Evolutionary conservation across 306 rosid genomes (phyloP).

Genomic region (Cucurbita argyrosperma): DNA sequence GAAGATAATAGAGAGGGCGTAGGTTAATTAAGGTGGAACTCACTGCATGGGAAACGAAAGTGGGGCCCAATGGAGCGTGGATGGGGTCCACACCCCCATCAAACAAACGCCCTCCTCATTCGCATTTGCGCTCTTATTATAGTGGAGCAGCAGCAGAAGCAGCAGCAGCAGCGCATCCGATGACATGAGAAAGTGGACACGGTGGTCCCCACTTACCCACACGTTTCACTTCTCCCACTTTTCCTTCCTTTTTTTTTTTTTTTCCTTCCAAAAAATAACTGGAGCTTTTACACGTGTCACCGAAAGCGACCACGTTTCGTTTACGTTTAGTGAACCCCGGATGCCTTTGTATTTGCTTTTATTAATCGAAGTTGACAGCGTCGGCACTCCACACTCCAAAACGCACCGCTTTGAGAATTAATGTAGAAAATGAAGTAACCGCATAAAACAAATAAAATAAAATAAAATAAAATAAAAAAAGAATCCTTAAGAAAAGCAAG

Average conservation of each 20-base stretch:
- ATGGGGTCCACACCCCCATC: background rate
- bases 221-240: background rate
- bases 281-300: constrained; percentile 24
- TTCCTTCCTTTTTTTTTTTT: background rate
- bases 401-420: background rate
- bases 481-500: background rate
- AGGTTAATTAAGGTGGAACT: background rate
- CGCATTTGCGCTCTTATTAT: background rate
- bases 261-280: background rate
- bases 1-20: background rate
- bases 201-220: background rate
- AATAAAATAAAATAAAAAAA: background rate
- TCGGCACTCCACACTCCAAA: background rate
- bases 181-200: background rate
- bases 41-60: background rate
- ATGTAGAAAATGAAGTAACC: background rate
- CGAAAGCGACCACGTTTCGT: constrained; percentile 16
- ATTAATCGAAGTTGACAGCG: constrained; percentile 18
- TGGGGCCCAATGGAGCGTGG: background rate
- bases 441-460: background rate
- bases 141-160: background rate
- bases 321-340: background rate
- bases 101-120: background rate
- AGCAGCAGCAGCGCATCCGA: background rate
- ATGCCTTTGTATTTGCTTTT: background rate